phyloP scores from a whole-genome alignment of 1,284 basidiomycete species.

The Lentinula novae-zelandiae region DNA sequence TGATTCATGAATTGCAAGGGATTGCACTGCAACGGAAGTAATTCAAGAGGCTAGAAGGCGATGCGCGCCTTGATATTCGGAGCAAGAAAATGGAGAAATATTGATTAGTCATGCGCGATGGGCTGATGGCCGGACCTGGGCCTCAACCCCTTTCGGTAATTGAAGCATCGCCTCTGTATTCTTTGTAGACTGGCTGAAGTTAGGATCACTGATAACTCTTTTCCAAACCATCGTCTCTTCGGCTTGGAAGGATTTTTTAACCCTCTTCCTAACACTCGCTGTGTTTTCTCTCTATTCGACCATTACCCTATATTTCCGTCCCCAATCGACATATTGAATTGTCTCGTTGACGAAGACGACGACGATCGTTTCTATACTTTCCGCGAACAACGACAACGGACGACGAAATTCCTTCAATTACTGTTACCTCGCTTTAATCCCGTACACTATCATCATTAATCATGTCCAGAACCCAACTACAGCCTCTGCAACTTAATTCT shows the following conservation, averaged over 20 bases:
- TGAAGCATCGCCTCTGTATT: background rate
- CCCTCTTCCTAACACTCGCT: background rate
- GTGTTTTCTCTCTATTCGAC: background rate
- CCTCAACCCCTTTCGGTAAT: background rate
- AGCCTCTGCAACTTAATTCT: conserved; percentile 7
- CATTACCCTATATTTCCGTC: background rate
- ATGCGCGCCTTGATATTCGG: background rate
- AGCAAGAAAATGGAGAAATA: background rate
- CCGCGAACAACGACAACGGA: background rate
- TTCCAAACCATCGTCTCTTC: background rate
- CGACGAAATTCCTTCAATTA: background rate
- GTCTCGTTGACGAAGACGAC: background rate
- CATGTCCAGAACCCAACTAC: conserved; percentile 8
- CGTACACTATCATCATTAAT: conserved; percentile 1
- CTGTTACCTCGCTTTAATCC: background rate
- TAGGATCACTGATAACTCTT: conserved; percentile 5
- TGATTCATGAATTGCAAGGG: background rate
- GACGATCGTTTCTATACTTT: background rate
- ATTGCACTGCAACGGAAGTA: background rate
- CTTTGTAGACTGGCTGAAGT: background rate
- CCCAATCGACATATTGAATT: conserved; percentile 1
- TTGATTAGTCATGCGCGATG: background rate
- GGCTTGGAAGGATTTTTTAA: background rate
- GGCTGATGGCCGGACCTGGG: background rate
- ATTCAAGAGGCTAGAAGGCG: background rate